Percentiles rank a stretch among this genome's conserved stretches.
Conservation (phyloP, 2,329 filamentous ascomycete species). For the Ilyonectria robusta region DNA sequence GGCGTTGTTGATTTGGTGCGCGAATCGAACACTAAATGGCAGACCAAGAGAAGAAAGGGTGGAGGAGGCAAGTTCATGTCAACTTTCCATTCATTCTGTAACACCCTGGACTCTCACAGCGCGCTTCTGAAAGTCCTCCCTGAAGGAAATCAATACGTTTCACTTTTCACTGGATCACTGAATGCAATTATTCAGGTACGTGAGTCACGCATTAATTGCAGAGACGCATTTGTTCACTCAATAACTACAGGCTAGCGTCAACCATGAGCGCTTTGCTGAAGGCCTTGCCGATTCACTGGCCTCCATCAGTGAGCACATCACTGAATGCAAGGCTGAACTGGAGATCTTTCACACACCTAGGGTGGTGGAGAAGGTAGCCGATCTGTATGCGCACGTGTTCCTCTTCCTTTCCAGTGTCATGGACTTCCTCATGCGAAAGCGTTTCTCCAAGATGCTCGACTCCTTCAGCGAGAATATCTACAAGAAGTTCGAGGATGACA, state of each 20-base stretch:
- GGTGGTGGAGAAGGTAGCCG: background rate
- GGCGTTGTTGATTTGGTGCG: conserved; percentile 31
- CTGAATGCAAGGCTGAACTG: conserved; percentile 22
- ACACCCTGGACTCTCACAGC: conserved; percentile 42
- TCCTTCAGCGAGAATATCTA: conserved; percentile 38
- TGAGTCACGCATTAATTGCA: background rate
- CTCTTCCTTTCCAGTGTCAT: conserved; percentile 40
- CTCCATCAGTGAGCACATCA: conserved; percentile 37
- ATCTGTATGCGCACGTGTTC: conserved; percentile 47
- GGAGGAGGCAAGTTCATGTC: conserved; percentile 24
- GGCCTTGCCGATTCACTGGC: conserved; percentile 35
- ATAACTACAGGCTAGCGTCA: conserved; percentile 40
- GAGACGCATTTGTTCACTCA: background rate
- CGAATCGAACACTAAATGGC: conserved; percentile 7
- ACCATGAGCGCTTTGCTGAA: conserved; percentile 41
- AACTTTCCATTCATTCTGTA: conserved; percentile 46
- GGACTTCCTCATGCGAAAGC: conserved; percentile 41
- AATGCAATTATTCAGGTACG: conserved; percentile 46
- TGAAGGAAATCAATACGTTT: conserved; percentile 49
- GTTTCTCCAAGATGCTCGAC: conserved; percentile 29
- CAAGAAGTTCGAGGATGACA: conserved; percentile 24
- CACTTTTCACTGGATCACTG: conserved; percentile 46
- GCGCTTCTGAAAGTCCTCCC: conserved; percentile 46
- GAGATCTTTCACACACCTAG: conserved; percentile 25
- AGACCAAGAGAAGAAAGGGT: conserved; percentile 23